Conservation (phyloP, 306 rosid species). For the Cicer chorassanicum region DNA sequence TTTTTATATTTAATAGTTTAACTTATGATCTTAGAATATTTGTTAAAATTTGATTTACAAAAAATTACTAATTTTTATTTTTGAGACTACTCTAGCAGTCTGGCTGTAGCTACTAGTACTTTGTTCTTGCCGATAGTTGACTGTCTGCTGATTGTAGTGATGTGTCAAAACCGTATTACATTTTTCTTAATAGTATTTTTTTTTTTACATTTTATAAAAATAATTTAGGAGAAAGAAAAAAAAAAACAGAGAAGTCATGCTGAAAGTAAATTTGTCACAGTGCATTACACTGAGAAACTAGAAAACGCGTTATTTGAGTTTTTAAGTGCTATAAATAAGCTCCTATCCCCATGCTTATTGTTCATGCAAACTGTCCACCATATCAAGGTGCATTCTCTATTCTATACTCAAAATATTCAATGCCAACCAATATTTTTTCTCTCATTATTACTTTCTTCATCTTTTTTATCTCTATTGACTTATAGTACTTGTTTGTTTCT, state of each 20-base stretch:
- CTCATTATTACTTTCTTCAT: not conserved
- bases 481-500: constrained; percentile 39
- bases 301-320: constrained; percentile 48
- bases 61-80: too few relatives aligned
- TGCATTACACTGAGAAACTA: constrained; percentile 13
- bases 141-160: too few relatives aligned
- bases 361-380: constrained; percentile 43
- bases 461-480: constrained; percentile 35
- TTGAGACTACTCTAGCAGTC: too few relatives aligned
- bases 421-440: not conserved
- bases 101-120: too few relatives aligned
- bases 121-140: too few relatives aligned
- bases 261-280: too few relatives aligned
- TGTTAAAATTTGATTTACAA: too few relatives aligned
- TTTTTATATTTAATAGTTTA: too few relatives aligned
- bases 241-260: not conserved
- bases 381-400: constrained; percentile 24
- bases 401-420: constrained; percentile 22
- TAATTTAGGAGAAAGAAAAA: not conserved
- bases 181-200: not conserved
- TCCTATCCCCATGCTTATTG: constrained; percentile 28
- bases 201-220: not conserved
- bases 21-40: too few relatives aligned
- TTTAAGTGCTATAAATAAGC: constrained; percentile 43
- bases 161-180: too few relatives aligned